These are phyloP conservation scores for Physcomitrellopsis africana DNA, from an alignment of 225 moss, liverwort and hornwort genomes.

Conservation along the genomic window DNA sequence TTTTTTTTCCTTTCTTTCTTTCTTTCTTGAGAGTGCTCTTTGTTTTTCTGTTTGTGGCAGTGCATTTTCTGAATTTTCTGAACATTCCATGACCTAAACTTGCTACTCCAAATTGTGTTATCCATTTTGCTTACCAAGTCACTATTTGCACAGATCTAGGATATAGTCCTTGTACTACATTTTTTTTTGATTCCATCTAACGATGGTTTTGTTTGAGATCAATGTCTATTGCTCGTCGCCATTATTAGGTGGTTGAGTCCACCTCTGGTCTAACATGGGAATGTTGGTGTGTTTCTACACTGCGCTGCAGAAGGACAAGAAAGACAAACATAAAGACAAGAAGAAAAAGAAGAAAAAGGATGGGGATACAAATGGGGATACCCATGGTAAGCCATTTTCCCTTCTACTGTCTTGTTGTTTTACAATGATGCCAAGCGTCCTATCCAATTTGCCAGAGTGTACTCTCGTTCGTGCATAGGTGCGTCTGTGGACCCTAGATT, in stretches of 20 bases:
- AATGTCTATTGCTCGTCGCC: background rate
- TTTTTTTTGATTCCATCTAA: no score
- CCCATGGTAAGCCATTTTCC: slow-evolving; percentile 83
- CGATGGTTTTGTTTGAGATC: background rate
- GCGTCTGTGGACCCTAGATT: slow-evolving; percentile 35
- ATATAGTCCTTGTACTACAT: background rate
- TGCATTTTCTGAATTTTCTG: no score
- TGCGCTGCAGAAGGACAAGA: slow-evolving; percentile 74
- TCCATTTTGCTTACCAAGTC: no score
- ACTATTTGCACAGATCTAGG: no score
- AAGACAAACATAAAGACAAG: slow-evolving; percentile 74
- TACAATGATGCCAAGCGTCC: slow-evolving; percentile 35
- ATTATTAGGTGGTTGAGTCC: background rate
- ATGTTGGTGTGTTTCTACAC: slow-evolving; percentile 24
- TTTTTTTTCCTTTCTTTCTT: background rate
- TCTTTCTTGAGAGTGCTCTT: background rate
- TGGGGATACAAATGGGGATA: slow-evolving; percentile 88
- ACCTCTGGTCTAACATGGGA: slow-evolving; percentile 23
- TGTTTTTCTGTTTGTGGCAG: no score
- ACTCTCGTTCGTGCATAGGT: slow-evolving; percentile 39
- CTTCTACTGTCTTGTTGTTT: slow-evolving; percentile 39
- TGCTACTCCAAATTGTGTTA: no score
- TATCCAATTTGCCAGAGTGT: slow-evolving; percentile 33
- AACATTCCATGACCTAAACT: no score
- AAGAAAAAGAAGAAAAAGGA: slow-evolving; percentile 98